phyloP scores from a whole-genome alignment of 2,329 filamentous ascomycete genomes.

The Aspergillus flavus region DNA sequence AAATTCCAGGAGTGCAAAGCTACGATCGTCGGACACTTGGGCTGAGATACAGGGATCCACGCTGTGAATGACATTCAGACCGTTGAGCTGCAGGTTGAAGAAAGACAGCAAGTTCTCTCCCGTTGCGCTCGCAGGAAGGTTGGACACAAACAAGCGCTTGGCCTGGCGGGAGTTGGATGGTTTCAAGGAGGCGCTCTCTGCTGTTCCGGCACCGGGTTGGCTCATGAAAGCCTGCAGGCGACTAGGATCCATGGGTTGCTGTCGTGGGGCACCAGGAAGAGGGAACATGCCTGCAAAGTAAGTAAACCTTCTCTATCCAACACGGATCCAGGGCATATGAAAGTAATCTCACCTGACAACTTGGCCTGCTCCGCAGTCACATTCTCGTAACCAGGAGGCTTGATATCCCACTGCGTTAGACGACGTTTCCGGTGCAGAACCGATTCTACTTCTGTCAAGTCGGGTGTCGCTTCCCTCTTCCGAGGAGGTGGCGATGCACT shows the following conservation, averaged over 20 bases:
- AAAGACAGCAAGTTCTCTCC: slow-evolving; percentile 79
- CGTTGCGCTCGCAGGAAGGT: slow-evolving; percentile 71
- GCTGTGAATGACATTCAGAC: slow-evolving; percentile 85
- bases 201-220: slow-evolving; percentile 72
- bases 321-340: background rate
- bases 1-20: slow-evolving; percentile 89
- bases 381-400: slow-evolving; percentile 96
- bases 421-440: slow-evolving; percentile 85
- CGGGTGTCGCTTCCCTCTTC: slow-evolving; percentile 93
- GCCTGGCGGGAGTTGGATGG: slow-evolving; percentile 91
- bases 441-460: slow-evolving; percentile 82
- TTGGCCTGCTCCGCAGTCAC: slow-evolving; percentile 98
- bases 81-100: slow-evolving; percentile 96
- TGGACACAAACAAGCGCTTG: slow-evolving; percentile 87
- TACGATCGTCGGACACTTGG: slow-evolving; percentile 75
- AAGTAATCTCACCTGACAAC: slow-evolving; percentile 64
- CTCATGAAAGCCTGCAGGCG: slow-evolving; percentile 96
- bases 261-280: slow-evolving; percentile 88
- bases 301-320: slow-evolving; percentile 3
- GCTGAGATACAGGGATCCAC: slow-evolving; percentile 83
- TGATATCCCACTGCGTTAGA: slow-evolving; percentile 99
- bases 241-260: slow-evolving; percentile 92
- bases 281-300: slow-evolving; percentile 80
- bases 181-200: slow-evolving; percentile 77
- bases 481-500: slow-evolving; percentile 75